A percentile compares a stretch with the other conserved stretches of the same genome.
Conservation (phyloP, 306 rosid species). For the Adenanthera pavonina region DNA sequence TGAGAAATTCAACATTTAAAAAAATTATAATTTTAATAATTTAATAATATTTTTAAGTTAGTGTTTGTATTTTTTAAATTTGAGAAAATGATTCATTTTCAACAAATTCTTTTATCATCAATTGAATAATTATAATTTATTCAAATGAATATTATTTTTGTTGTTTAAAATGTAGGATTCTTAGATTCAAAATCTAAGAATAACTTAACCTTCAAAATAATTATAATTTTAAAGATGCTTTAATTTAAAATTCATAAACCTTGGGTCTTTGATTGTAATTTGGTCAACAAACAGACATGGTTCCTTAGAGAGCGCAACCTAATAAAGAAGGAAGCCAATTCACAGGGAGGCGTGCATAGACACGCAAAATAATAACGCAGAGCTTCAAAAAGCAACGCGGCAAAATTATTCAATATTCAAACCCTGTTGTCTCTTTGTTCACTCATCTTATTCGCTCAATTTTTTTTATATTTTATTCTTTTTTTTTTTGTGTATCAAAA, state of each 20-base stretch:
- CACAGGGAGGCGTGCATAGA: not conserved
- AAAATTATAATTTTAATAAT: no score
- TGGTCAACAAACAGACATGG: not conserved
- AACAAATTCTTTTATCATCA: not conserved
- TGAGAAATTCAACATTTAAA: no score
- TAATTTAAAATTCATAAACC: no score
- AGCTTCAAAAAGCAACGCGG: not conserved
- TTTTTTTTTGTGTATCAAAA: no score
- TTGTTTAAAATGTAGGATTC: no score
- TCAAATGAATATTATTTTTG: no score
- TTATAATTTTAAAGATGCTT: no score
- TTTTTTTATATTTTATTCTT: not conserved
- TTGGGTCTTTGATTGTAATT: not conserved
- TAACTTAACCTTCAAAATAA: no score
- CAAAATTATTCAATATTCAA: conserved; percentile 4
- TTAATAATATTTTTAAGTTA: no score
- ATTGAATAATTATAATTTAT: no score
- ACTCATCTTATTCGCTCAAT: not conserved
- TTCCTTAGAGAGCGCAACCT: not conserved
- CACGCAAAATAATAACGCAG: conserved; percentile 1
- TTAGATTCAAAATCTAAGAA: no score
- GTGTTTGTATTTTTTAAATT: not conserved
- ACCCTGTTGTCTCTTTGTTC: not conserved
- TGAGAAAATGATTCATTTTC: not conserved
- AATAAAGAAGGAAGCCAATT: not conserved